phyloP scores from a whole-genome alignment of 2,329 filamentous ascomycete species.

The Pezicula carpinea region DNA sequence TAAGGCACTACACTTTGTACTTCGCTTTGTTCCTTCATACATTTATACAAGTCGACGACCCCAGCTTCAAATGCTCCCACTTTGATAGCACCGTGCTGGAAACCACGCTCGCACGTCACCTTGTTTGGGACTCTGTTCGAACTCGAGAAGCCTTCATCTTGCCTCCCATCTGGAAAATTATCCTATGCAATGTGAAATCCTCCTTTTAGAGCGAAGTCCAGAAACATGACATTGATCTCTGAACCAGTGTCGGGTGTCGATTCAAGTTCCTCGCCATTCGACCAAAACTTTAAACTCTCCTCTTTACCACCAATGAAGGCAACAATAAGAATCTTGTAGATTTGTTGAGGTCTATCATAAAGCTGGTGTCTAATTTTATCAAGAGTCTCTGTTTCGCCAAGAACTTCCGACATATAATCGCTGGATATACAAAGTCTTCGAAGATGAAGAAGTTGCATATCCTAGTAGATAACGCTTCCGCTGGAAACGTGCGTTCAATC shows the following conservation, averaged over 20 bases:
- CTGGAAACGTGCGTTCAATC: background rate
- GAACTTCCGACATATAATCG: conserved; percentile 7
- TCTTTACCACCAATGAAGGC: conserved; percentile 1
- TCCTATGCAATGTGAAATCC: no score
- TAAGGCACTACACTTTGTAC: no score
- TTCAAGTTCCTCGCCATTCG: conserved; percentile 1
- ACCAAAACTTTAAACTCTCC: background rate
- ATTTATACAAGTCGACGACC: no score
- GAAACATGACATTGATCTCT: conserved; percentile 9
- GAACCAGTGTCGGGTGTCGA: conserved; percentile 7
- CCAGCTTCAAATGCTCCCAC: no score
- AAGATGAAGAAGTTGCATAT: background rate
- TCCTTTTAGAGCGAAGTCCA: conserved; percentile 4
- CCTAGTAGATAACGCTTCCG: background rate
- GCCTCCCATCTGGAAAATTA: no score
- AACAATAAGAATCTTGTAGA: background rate
- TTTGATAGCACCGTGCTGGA: no score
- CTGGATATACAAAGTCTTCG: conserved; percentile 1
- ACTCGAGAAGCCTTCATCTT: no score
- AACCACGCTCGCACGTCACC: no score
- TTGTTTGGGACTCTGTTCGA: no score
- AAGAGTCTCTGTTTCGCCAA: conserved; percentile 5
- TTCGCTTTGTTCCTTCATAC: no score
- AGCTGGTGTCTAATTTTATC: background rate
- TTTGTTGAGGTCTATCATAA: background rate